Evolutionary conservation across 345 rosid species (phyloP).

Genomic region (Alliaria petiolata): DNA sequence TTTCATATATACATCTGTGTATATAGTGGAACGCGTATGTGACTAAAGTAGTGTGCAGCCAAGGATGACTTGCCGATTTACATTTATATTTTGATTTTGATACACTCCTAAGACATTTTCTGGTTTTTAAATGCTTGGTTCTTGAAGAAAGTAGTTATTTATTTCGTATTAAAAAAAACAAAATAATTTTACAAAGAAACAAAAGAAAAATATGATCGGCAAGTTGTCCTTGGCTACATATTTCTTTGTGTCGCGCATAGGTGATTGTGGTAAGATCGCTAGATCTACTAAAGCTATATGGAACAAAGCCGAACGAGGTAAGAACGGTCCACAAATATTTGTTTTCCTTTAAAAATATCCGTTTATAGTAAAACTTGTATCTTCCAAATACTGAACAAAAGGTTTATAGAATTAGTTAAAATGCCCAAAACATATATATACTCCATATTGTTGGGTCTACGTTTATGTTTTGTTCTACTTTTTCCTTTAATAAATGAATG

Average conservation of each 20-base stretch:
- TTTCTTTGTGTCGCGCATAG: conserved; percentile 39
- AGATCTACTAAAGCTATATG: neutral
- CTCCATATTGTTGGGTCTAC: neutral
- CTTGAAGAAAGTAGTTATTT: too few relatives aligned
- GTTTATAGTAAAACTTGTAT: neutral
- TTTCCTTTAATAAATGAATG: neutral
- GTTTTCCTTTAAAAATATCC: neutral
- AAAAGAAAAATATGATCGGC: conserved; percentile 38
- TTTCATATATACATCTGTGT: neutral
- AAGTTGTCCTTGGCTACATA: conserved; percentile 68
- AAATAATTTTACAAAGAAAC: too few relatives aligned
- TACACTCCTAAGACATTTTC: neutral
- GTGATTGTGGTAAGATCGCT: conserved; percentile 1
- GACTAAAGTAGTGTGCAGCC: conserved; percentile 60
- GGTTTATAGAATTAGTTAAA: neutral
- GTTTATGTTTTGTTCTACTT: neutral
- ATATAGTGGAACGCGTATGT: conserved; percentile 32
- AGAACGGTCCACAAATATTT: neutral
- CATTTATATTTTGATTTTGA: neutral
- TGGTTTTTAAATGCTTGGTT: too few relatives aligned
- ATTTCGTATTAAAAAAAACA: too few relatives aligned
- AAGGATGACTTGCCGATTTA: conserved; percentile 74
- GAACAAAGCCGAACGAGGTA: conserved; percentile 13
- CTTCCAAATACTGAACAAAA: neutral
- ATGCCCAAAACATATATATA: neutral